A percentile compares a stretch with the other conserved stretches of the same genome.
Evolutionary conservation across 495 filamentous ascomycete genomes (phyloP).

Genomic region (Lasiosphaeria ovina): DNA sequence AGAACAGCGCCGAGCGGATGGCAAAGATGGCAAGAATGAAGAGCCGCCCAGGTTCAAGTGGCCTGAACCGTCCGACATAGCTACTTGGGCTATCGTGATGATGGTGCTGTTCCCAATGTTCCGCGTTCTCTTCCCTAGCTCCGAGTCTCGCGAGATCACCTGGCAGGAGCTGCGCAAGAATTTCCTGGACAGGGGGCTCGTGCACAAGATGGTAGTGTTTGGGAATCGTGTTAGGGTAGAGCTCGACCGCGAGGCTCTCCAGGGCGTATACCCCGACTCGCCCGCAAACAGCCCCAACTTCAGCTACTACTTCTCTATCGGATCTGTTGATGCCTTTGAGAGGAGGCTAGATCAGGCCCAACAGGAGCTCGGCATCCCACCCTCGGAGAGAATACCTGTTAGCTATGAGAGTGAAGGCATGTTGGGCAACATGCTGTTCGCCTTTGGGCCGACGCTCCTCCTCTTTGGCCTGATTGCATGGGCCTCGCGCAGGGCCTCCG

Average conservation of each 20-base stretch:
- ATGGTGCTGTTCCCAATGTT: constrained; percentile 24
- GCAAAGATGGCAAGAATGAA: constrained; percentile 17
- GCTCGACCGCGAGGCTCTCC: constrained; percentile 76
- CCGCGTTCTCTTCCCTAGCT: constrained; percentile 20
- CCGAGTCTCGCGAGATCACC: constrained; percentile 68
- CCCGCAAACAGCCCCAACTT: constrained; percentile 66
- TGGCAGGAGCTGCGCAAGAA: constrained; percentile 94
- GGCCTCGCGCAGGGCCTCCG: constrained; percentile 60
- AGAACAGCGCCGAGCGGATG: constrained; percentile 31
- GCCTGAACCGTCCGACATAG: constrained; percentile 11
- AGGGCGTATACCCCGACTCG: constrained; percentile 78
- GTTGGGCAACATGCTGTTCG: constrained; percentile 61
- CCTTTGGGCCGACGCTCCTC: constrained; percentile 83
- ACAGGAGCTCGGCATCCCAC: constrained; percentile 78
- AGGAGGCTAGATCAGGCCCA: constrained; percentile 83
- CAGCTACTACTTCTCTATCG: constrained; percentile 92
- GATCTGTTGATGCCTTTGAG: constrained; percentile 91
- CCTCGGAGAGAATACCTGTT: constrained; percentile 82
- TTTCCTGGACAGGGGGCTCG: constrained; percentile 92
- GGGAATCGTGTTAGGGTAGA: constrained; percentile 74
- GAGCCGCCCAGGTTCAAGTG: constrained; percentile 9
- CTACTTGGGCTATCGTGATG: constrained; percentile 14
- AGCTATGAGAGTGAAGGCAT: constrained; percentile 77
- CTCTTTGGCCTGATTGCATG: constrained; percentile 77
- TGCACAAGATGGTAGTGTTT: constrained; percentile 85